A percentile compares a stretch with the other conserved stretches of the same genome.
Evolutionary conservation across 1,284 basidiomycete genomes (phyloP).

Genomic region (Tausonia pullulans): DNA sequence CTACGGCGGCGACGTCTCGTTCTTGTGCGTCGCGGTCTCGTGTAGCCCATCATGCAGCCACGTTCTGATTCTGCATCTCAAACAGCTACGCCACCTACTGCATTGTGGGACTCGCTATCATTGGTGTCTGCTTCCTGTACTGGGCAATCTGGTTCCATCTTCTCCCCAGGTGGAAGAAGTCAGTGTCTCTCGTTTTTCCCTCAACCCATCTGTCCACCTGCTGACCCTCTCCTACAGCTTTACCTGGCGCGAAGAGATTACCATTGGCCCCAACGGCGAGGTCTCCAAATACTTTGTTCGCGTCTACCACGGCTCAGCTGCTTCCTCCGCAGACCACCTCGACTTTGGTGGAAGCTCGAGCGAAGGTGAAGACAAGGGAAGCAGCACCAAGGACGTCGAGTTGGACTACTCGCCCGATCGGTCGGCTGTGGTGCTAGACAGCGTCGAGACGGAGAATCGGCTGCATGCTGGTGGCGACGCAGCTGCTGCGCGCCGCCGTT

Average conservation of each 20-base stretch:
- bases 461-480: too few species aligned
- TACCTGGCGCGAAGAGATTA: slow-evolving; percentile 3
- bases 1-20: slow-evolving; percentile 27
- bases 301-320: background rate
- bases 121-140: slow-evolving; percentile 30
- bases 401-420: too few species aligned
- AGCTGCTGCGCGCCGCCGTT: too few species aligned
- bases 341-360: too few species aligned
- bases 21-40: slow-evolving; percentile 20
- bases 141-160: slow-evolving; percentile 32
- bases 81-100: slow-evolving; percentile 29
- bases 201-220: background rate
- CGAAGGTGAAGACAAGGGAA: too few species aligned
- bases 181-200: background rate
- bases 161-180: slow-evolving; percentile 25
- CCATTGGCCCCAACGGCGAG: slow-evolving; percentile 6
- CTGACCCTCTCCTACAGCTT: background rate
- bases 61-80: too few species aligned
- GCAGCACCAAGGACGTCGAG: too few species aligned
- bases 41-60: background rate
- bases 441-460: too few species aligned
- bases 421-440: too few species aligned
- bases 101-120: slow-evolving; percentile 25
- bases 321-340: too few species aligned
- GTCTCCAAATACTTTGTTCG: slow-evolving; percentile 5